These are phyloP conservation scores for Macroventuria anomochaeta DNA, from an alignment of 2,329 filamentous ascomycete species.

Conservation along the genomic window DNA sequence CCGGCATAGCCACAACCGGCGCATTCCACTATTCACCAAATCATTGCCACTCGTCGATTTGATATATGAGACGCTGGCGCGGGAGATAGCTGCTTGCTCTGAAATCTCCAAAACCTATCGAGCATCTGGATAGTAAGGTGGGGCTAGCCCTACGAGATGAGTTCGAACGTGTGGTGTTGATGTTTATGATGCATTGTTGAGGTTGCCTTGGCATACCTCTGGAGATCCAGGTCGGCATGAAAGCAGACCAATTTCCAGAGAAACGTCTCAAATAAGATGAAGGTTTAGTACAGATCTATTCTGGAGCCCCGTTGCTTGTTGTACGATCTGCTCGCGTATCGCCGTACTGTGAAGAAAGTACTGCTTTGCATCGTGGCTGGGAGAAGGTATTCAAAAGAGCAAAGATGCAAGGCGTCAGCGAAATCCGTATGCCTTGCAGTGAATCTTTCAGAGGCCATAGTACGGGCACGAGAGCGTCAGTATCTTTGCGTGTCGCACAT, in stretches of 20 bases:
- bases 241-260: neutral
- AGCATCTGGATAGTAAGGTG: slow-evolving; percentile 16
- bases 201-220: neutral
- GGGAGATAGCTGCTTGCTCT: slow-evolving; percentile 25
- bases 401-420: neutral
- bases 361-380: neutral
- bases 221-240: neutral
- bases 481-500: neutral
- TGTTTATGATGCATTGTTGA: slow-evolving; percentile 11
- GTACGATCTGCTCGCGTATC: neutral
- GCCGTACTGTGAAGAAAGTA: neutral
- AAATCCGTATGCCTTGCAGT: neutral
- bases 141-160: neutral
- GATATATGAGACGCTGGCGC: slow-evolving; percentile 39
- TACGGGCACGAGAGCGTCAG: too few relatives aligned
- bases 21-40: slow-evolving; percentile 25
- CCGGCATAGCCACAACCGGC: slow-evolving; percentile 33
- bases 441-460: neutral
- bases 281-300: neutral
- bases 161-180: neutral
- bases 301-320: neutral
- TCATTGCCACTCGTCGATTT: slow-evolving; percentile 22
- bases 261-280: slow-evolving; percentile 3
- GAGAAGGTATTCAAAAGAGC: neutral
- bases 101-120: slow-evolving; percentile 27